These are phyloP conservation scores for Rheum nobile DNA, from an alignment of 148 eudicot genomes.

Conservation along the genomic window DNA sequence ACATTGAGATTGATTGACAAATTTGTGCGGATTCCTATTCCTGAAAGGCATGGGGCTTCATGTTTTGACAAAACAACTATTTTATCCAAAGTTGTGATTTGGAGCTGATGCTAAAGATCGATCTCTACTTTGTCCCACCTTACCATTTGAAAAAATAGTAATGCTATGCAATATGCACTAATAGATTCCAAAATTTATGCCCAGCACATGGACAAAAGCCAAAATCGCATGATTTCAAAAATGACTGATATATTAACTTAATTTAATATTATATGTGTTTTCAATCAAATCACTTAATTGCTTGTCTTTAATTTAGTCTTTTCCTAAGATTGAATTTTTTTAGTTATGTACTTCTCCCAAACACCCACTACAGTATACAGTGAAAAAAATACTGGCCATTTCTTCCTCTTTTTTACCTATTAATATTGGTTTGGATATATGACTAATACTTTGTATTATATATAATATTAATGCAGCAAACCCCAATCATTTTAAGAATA, in stretches of 20 bases:
- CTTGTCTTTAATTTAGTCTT: neutral
- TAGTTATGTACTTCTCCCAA: neutral
- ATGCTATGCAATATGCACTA: constrained; percentile 4
- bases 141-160: neutral
- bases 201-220: constrained; percentile 3
- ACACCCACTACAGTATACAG: neutral
- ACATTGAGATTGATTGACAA: neutral
- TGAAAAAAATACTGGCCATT: no score
- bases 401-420: no score
- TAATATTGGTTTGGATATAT: no score
- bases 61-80: constrained; percentile 1
- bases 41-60: neutral
- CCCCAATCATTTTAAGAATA: no score
- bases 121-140: constrained; percentile 8
- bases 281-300: neutral
- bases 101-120: constrained; percentile 6
- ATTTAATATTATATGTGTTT: neutral
- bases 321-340: neutral
- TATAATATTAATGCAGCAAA: no score
- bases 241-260: neutral
- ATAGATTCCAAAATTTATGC: constrained; percentile 4
- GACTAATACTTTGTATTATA: no score
- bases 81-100: constrained; percentile 3
- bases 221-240: neutral
- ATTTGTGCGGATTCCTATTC: neutral